Evolutionary conservation across 208 protist species (phyloP).

Genomic region (Trypanosoma vivax): DNA sequence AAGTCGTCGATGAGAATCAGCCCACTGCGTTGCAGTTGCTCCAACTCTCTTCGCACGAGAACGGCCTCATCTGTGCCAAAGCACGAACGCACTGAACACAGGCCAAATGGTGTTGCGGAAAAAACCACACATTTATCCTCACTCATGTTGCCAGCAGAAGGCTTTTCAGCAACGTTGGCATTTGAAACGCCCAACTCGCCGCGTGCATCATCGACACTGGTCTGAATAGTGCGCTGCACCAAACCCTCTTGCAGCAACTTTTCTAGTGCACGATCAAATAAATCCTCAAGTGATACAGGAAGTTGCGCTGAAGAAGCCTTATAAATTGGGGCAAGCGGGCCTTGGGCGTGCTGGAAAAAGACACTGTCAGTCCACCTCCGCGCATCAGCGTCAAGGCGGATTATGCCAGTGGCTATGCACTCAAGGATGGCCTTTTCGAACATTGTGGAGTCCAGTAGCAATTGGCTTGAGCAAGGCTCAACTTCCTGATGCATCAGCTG

Average conservation of each 20-base stretch:
- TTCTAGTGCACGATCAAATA: constrained; percentile 2
- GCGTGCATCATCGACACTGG: constrained; percentile 5
- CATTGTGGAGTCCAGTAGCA: constrained; percentile 30
- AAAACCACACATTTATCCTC: constrained; percentile 10
- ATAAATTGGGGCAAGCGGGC: constrained; percentile 32
- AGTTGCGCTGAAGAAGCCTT: constrained; percentile 7
- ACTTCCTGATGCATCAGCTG: constrained; percentile 40
- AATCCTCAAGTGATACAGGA: not conserved
- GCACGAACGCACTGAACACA: constrained; percentile 67
- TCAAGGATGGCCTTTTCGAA: constrained; percentile 67
- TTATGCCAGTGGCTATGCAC: constrained; percentile 68
- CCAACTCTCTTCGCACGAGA: constrained; percentile 56
- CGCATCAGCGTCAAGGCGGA: constrained; percentile 32
- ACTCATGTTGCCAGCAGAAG: not conserved
- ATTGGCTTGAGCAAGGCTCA: constrained; percentile 42
- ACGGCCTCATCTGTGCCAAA: constrained; percentile 79
- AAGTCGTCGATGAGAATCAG: constrained; percentile 86
- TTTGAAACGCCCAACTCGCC: constrained; percentile 1
- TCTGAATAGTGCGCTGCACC: constrained; percentile 1
- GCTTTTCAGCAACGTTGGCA: not conserved
- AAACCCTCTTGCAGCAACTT: constrained; percentile 8
- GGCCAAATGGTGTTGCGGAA: constrained; percentile 61
- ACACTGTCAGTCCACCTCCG: constrained; percentile 38
- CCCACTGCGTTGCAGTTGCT: constrained; percentile 53
- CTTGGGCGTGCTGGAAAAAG: constrained; percentile 37